Evolutionary conservation across 108 stramenopile genomes (phyloP).

Genomic region (Cyclotella baltica): DNA sequence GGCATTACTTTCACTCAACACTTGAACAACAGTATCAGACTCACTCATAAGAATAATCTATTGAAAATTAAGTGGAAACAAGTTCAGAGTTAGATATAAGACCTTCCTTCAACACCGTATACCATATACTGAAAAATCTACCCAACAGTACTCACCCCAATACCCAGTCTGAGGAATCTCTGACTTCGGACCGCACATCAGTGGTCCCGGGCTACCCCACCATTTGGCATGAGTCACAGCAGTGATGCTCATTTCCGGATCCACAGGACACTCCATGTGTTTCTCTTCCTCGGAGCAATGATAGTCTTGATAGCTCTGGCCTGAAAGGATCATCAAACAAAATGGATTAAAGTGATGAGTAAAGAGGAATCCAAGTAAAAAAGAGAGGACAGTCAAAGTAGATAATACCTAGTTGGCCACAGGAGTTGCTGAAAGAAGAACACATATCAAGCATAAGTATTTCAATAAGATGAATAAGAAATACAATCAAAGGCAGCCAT

Average conservation of each 20-base stretch:
- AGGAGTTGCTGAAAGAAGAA: slow-evolving; percentile 37
- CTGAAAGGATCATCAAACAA: too few relatives aligned
- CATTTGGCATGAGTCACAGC: slow-evolving; percentile 65
- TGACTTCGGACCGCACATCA: slow-evolving; percentile 49
- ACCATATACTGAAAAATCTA: background rate
- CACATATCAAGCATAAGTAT: too few relatives aligned
- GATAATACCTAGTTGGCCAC: slow-evolving; percentile 54
- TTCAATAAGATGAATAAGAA: too few relatives aligned
- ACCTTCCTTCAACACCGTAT: background rate
- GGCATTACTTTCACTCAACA: background rate
- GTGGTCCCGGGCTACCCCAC: slow-evolving; percentile 50
- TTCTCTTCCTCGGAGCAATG: slow-evolving; percentile 53
- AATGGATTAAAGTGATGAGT: too few relatives aligned
- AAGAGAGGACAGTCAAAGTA: too few relatives aligned
- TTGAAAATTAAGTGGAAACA: background rate
- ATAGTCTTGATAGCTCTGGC: slow-evolving; percentile 47
- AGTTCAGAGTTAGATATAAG: background rate
- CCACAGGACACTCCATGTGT: slow-evolving; percentile 60
- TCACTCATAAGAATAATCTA: background rate
- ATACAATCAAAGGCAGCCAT: too few relatives aligned
- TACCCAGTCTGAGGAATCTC: slow-evolving; percentile 47
- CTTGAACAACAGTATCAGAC: background rate
- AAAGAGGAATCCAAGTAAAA: background rate
- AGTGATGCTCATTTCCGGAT: slow-evolving; percentile 52
- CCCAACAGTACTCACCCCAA: slow-evolving; percentile 29